Percentiles rank a stretch among this genome's conserved stretches.
Conservation (phyloP, 352 stramenopile genomes). For the Phytopythium chamaehyphon region DNA sequence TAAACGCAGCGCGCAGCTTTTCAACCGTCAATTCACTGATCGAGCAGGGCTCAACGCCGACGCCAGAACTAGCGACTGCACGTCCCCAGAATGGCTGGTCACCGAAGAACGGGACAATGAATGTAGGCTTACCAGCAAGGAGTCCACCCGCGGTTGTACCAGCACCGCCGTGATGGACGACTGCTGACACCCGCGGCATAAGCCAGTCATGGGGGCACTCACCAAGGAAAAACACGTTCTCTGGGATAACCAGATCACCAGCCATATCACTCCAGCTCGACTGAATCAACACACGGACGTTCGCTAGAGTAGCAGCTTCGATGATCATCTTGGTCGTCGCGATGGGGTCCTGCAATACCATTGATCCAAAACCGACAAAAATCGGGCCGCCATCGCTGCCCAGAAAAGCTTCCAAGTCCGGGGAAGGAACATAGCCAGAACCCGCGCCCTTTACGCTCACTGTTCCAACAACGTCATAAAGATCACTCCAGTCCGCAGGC, state of each 20-base stretch:
- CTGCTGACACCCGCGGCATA: conserved; percentile 80
- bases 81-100: conserved; percentile 94
- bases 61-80: conserved; percentile 73
- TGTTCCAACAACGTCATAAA: conserved; percentile 88
- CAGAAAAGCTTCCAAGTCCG: conserved; percentile 67
- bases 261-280: conserved; percentile 86
- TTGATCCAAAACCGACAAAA: conserved; percentile 93
- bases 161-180: conserved; percentile 81
- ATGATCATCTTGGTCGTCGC: conserved; percentile 82
- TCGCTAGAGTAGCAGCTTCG: conserved; percentile 53
- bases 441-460: conserved; percentile 46
- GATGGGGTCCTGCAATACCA: conserved; percentile 85
- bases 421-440: conserved; percentile 44
- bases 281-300: conserved; percentile 87
- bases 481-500: conserved; percentile 82
- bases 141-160: conserved; percentile 91
- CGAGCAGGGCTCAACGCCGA: conserved; percentile 83
- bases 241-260: conserved; percentile 34
- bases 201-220: conserved; percentile 91
- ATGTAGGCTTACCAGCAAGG: conserved; percentile 88
- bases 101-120: conserved; percentile 94
- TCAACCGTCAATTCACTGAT: conserved; percentile 80
- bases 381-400: conserved; percentile 64
- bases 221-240: conserved; percentile 62
- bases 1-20: conserved; percentile 74